Base-by-base conservation (phyloP, 139 green algal genomes). In the Diplosphaera chodatii region DNA sequence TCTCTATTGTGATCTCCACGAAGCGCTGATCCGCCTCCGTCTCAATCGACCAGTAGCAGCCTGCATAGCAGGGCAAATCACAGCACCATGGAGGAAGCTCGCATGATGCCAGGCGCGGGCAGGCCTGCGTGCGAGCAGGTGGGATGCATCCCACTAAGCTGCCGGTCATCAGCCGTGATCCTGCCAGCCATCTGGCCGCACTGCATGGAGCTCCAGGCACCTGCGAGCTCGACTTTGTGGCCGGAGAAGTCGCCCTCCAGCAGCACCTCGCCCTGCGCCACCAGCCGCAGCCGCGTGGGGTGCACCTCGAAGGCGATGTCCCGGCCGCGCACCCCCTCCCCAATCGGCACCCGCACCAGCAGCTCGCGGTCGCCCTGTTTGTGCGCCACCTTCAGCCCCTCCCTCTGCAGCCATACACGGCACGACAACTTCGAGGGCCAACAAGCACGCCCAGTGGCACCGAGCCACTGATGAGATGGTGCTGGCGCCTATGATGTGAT, bases 301-400 rank as follows among this genome's bases (percentile, higher is more conserved):
- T 74, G 69, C 30, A 74, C 55, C 56, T 67, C 30, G 32, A 67
- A 68, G 55, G 32, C 32, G n/a, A 74, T 4, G 29, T 74, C 69
- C 4, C 5, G 27, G 15, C 41, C 55, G 30, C 32, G 31, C 1
- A 67, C 25, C 1, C 64, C 69, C 18, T 30, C 31, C 0, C 34
- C 20, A 34, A 66, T 68, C 10, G 56, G 55, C 6, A 74, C 56
- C 3, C n/a, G 59, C 27, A 65, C 4, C 4, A 33, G 27, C 25
- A 65, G 3, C 25, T 65, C 59, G 4, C 32, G 10, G 25, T 3
- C 16, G 16, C 8, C 16, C 25, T 59, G 48, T 18, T 25, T 21
- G 16, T 25, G 18, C 16, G 48, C 48, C 8, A 59, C 16, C 3
- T 10, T 18, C 48, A 59, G 8, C 10, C 48, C 48, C 16, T 23